Percentiles rank a stretch among this genome's conserved stretches.
phyloP scores from a whole-genome alignment of 2,329 filamentous ascomycete genomes.

The Aspergillus sp. region DNA sequence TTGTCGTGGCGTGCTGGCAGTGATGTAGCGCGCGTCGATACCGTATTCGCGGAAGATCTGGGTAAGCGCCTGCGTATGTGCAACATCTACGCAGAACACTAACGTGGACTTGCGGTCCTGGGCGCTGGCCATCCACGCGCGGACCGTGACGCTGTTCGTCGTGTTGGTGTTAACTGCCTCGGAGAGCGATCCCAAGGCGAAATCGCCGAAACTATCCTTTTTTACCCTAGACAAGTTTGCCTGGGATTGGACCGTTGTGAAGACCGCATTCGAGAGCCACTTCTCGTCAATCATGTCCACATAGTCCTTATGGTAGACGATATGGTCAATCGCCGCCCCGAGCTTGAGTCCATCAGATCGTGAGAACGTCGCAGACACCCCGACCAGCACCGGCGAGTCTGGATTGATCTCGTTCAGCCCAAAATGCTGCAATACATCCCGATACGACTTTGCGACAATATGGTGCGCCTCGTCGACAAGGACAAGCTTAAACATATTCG shows the following conservation, averaged over 20 bases:
- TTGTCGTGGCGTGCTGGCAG: constrained; percentile 64
- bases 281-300: constrained; percentile 78
- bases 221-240: constrained; percentile 69
- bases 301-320: constrained; percentile 87
- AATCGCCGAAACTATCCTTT: constrained; percentile 63
- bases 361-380: constrained; percentile 77
- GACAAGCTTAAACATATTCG: constrained; percentile 72
- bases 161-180: constrained; percentile 70
- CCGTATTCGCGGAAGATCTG: constrained; percentile 67
- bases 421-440: constrained; percentile 70
- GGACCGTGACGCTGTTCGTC: constrained; percentile 75
- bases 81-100: constrained; percentile 87
- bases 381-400: constrained; percentile 61
- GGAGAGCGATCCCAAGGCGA: constrained; percentile 68
- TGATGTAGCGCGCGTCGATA: constrained; percentile 79
- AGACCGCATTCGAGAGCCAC: constrained; percentile 85
- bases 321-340: constrained; percentile 81
- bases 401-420: constrained; percentile 50
- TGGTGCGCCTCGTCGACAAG: constrained; percentile 96
- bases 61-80: constrained; percentile 69
- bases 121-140: constrained; percentile 76
- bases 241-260: constrained; percentile 81
- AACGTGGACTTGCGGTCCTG: constrained; percentile 69
- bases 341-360: constrained; percentile 76
- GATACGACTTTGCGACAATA: constrained; percentile 76